Evolutionary conservation across 805 yeast species (phyloP), one percentile per base, ranked within the genome.

Genomic region (Saccharomycopsis sp.): DNA sequence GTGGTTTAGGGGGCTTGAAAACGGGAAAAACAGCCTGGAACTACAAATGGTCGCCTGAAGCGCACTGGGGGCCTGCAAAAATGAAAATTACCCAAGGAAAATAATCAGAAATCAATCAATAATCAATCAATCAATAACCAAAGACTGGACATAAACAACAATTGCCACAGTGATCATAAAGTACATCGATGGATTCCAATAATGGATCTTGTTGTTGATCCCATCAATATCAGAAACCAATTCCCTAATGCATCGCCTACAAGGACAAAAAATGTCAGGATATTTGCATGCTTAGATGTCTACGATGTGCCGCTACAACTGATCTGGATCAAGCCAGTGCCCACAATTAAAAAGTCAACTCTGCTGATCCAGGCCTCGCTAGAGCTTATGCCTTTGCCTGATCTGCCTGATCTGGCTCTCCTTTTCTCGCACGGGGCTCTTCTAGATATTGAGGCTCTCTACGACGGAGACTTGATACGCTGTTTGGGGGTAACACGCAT

Each of bases 171-270:
- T 29, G 9, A 29, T 12, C 38, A 29, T 5, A n/a, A n/a, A n/a
- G n/a, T n/a, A n/a, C n/a, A n/a, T n/a, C n/a, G n/a, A n/a, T n/a
- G n/a, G n/a, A n/a, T n/a, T n/a, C 12, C 38, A 29, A 29, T 12
- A 12, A 56, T 56, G 52, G 58, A 42, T 22, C 51, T 44, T 20
- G 29, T 41, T 2, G 25, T 38, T 3, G 60, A 57, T 22, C 60
- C 60, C 8, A 23, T 56, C 20, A 51, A 54, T 25, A 19, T 56
- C 35, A 19, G n/a, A 2, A 3, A 15, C 17, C 53, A 34, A 15
- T 57, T 47, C 24, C 56, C 56, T 3, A 22, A 49, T 20, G 59
- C 59, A 9, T 54, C 60, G 2, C 29, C 38, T 2, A n/a, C 19
- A n/a, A 20, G 9, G 3, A 9, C 54, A 5, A 56, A 53, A 42